Base-by-base conservation (phyloP, 2,329 filamentous ascomycete genomes). In the Ascochyta pisi region DNA sequence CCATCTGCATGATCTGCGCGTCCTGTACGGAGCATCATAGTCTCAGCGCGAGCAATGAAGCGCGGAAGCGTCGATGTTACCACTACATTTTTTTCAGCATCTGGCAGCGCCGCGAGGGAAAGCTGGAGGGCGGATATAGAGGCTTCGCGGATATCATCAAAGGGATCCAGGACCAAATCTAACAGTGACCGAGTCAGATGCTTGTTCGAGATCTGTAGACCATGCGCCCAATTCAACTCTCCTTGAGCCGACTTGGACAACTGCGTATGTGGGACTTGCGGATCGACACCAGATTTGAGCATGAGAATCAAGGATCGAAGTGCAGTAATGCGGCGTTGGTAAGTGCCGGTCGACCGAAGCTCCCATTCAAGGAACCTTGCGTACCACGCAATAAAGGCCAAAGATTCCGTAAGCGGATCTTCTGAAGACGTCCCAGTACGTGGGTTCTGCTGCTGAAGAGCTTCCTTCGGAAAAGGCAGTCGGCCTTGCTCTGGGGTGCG, bases 1-100 rank as follows among this genome's bases (percentile, higher is more conserved):
- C 94, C 94, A 76, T 99, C 94, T 1, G 93, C 92, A 73, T 96
- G 91, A 70, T 98, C 93, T 12, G 92, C 94, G 58, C 95, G 85
- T 22, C 91, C 91, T 4, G 92, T 96, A 24, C 79, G 81, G 22
- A 86, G 82, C 54, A 91, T 88, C 31, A 85, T 78, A 4, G 76
- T 74, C 53, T 88, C 83, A 1, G 78, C 79, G 29, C 75, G 67
- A 9, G 59, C 38, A 8, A 78, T 50, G 26, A 75, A 76, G 2
- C 41, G 59, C 23, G 64, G 60, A 33, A 72, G 59, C 10, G 45
- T 56, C 16, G 57, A 48, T 6, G n/a, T 35, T 9, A 71, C 27
- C 4, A 56, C 52, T 4, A 26, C 15, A 10, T 44, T 23, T 38
- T 57, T 64, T 19, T 67, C 59, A 2, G 49, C 31, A 9, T 58